phyloP scores from a whole-genome alignment of 306 rosid genomes.

The Vachellia collinsii region DNA sequence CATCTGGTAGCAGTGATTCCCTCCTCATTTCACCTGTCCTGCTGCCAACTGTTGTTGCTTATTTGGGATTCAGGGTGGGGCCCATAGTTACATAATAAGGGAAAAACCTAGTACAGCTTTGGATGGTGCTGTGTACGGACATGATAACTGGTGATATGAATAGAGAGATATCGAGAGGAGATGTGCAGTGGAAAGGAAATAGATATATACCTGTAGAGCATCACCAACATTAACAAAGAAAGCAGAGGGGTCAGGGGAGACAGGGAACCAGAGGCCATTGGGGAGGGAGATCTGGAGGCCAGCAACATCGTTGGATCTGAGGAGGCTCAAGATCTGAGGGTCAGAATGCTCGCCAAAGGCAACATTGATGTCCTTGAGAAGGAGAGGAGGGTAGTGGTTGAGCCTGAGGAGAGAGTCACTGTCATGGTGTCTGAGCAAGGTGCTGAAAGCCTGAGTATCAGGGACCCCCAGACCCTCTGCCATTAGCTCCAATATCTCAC shows the following conservation, averaged over 20 bases:
- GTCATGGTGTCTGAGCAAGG: conserved; percentile 57
- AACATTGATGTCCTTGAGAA: conserved; percentile 31
- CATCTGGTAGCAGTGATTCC: conserved; percentile 31
- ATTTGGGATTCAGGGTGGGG: background rate
- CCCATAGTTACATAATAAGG: background rate
- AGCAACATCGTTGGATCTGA: conserved; percentile 76
- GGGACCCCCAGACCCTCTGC: conserved; percentile 71
- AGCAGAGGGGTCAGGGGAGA: conserved; percentile 69
- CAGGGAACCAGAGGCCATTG: conserved; percentile 74
- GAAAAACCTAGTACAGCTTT: background rate
- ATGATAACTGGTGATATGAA: background rate
- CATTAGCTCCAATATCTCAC: conserved; percentile 73
- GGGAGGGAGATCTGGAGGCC: conserved; percentile 78
- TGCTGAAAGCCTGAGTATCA: conserved; percentile 60
- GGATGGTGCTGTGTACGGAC: background rate
- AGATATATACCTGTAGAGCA: conserved; percentile 55
- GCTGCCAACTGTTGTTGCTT: conserved; percentile 29
- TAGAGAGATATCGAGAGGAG: background rate
- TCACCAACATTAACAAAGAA: conserved; percentile 85
- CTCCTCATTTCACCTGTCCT: conserved; percentile 38
- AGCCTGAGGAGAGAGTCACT: conserved; percentile 76
- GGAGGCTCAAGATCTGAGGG: conserved; percentile 83
- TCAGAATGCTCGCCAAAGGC: conserved; percentile 90
- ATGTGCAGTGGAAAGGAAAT: background rate
- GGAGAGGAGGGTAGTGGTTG: conserved; percentile 74